Conservation (phyloP, 169 alveolate species). For the Eimeria brunetti region DNA sequence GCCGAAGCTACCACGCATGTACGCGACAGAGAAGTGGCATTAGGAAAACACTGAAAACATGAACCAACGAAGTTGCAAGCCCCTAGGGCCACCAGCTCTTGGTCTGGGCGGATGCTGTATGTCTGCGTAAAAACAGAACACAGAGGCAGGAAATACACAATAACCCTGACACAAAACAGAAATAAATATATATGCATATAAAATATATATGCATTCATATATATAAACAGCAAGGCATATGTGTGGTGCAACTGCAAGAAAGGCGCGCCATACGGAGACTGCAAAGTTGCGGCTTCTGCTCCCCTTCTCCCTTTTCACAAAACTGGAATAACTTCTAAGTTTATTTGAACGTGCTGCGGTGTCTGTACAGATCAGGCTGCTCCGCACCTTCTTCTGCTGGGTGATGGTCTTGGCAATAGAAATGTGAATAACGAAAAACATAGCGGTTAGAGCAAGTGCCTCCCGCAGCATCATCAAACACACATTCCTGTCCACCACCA, state of each 20-base stretch:
- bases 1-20: constrained; percentile 69
- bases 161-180: not conserved
- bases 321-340: not conserved
- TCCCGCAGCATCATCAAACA: constrained; percentile 75
- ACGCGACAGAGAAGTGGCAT: constrained; percentile 82
- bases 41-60: constrained; percentile 81
- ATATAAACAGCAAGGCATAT: not conserved
- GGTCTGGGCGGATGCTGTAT: constrained; percentile 74
- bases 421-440: constrained; percentile 81
- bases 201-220: not conserved
- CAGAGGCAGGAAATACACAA: not conserved
- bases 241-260: not conserved
- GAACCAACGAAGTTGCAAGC: constrained; percentile 78
- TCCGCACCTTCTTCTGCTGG: constrained; percentile 77
- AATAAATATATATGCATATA: not conserved
- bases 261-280: not conserved
- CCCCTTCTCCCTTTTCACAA: not conserved
- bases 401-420: constrained; percentile 79
- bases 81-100: constrained; percentile 78
- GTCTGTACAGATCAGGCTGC: not conserved
- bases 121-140: constrained; percentile 14
- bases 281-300: not conserved
- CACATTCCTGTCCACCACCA: constrained; percentile 27
- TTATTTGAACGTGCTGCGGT: not conserved
- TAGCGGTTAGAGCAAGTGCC: constrained; percentile 75